A percentile compares a stretch with the other conserved stretches of the same genome.
These are phyloP conservation scores for Thinopyrum elongatum DNA, from an alignment of 176 grass and related monocot species.

Conservation along the genomic window DNA sequence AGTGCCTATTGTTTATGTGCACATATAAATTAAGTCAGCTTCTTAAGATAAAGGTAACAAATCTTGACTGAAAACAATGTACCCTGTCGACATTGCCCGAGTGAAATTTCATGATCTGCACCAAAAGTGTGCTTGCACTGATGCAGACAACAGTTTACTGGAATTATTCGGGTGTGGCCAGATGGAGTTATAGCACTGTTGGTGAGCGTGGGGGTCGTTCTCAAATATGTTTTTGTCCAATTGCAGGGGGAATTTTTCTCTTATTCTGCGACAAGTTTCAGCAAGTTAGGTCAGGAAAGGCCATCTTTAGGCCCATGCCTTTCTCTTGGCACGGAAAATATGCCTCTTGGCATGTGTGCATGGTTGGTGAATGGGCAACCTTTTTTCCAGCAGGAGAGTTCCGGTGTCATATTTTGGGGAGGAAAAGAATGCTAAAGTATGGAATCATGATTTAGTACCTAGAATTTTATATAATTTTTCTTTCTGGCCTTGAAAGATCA, in stretches of 20 bases:
- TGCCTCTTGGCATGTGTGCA: conserved; percentile 49
- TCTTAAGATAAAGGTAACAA: conserved; percentile 1
- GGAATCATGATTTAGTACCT: not conserved
- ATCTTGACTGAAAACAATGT: not conserved
- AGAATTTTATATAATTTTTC: not conserved
- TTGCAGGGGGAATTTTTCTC: conserved; percentile 7
- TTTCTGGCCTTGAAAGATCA: not conserved
- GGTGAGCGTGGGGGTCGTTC: conserved; percentile 25
- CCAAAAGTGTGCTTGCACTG: not conserved
- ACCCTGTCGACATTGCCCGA: not conserved
- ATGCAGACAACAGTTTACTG: conserved; percentile 8
- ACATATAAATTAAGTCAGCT: not conserved
- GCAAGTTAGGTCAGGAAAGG: conserved; percentile 39
- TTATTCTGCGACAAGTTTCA: conserved; percentile 34
- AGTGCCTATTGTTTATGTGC: not conserved
- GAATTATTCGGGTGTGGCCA: not conserved
- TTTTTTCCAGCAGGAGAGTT: conserved; percentile 26
- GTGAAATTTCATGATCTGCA: conserved; percentile 1
- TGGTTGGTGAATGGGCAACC: conserved; percentile 40
- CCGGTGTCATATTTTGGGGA: conserved; percentile 33
- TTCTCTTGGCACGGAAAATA: conserved; percentile 44
- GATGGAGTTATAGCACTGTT: not conserved
- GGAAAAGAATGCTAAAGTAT: not conserved
- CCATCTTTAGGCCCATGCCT: conserved; percentile 40
- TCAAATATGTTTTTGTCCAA: conserved; percentile 41